A percentile compares a stretch with the other conserved stretches of the same genome.
These are phyloP conservation scores for Saccharomycopsis lassenensis DNA, from an alignment of 805 yeast genomes.

Conservation along the genomic window DNA sequence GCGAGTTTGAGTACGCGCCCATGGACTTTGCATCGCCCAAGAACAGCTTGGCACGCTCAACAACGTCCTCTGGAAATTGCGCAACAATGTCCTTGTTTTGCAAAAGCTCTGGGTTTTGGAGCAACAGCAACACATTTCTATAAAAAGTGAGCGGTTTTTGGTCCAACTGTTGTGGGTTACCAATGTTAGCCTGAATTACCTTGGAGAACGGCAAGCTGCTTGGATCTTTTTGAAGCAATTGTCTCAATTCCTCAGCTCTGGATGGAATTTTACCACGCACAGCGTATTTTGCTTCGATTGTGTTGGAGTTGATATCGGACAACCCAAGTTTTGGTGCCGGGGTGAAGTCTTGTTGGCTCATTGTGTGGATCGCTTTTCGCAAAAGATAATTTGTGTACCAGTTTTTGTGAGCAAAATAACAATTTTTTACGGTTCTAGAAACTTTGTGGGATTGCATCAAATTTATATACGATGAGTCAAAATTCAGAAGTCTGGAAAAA, in stretches of 20 bases:
- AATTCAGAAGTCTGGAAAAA: too few relatives aligned
- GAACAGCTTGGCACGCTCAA: constrained; percentile 55
- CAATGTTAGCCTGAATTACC: constrained; percentile 87
- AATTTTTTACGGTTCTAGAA: too few relatives aligned
- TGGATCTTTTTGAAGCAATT: constrained; percentile 42
- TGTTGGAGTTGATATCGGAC: constrained; percentile 56
- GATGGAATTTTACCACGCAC: constrained; percentile 93
- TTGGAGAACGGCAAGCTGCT: constrained; percentile 61
- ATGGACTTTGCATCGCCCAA: constrained; percentile 63
- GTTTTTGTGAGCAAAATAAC: too few relatives aligned
- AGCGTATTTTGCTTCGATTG: constrained; percentile 85
- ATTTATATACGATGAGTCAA: too few relatives aligned
- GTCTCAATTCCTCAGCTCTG: constrained; percentile 75
- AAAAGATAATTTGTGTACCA: too few relatives aligned
- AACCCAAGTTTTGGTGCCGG: constrained; percentile 30
- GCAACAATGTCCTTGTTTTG: constrained; percentile 24
- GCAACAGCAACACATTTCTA: constrained; percentile 75
- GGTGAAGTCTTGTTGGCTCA: too few relatives aligned
- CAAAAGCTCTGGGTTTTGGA: constrained; percentile 75
- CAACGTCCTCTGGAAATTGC: constrained; percentile 52
- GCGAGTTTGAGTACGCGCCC: constrained; percentile 93
- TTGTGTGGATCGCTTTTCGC: too few relatives aligned
- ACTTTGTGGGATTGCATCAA: too few relatives aligned
- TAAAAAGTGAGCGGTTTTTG: constrained; percentile 94
- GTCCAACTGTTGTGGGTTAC: constrained; percentile 95